Evolutionary conservation across 192 early-diverging fungal species (phyloP).

Genomic region (Entomortierella beljakovae): DNA sequence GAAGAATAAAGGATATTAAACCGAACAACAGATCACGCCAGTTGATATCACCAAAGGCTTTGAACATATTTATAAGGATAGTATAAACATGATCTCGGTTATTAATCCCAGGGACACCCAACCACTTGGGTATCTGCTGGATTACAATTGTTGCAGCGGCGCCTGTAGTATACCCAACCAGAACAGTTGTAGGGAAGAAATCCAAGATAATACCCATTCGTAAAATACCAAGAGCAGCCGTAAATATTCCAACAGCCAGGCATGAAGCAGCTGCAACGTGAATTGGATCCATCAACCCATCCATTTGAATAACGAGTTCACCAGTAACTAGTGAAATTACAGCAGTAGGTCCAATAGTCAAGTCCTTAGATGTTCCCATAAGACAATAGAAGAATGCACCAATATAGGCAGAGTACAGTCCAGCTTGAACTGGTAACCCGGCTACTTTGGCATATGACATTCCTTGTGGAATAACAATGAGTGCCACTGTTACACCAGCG

Average conservation of each 20-base stretch:
- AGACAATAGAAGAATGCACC: slow-evolving; percentile 74
- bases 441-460: slow-evolving; percentile 83
- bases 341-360: slow-evolving; percentile 79
- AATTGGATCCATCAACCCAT: slow-evolving; percentile 8
- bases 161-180: slow-evolving; percentile 92
- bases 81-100: slow-evolving; percentile 76
- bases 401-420: slow-evolving; percentile 79
- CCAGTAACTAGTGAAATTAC: slow-evolving; percentile 51
- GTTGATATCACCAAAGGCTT: slow-evolving; percentile 24
- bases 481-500: slow-evolving; percentile 80
- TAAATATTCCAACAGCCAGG: slow-evolving; percentile 79
- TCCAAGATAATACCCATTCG: slow-evolving; percentile 90
- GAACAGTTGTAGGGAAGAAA: slow-evolving; percentile 86
- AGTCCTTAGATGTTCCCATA: slow-evolving; percentile 82
- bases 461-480: slow-evolving; percentile 79
- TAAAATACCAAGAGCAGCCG: slow-evolving; percentile 81
- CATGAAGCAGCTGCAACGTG: slow-evolving; percentile 72
- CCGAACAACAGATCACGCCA: slow-evolving; percentile 52
- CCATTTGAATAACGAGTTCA: slow-evolving; percentile 33
- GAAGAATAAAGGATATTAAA: slow-evolving; percentile 28
- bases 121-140: slow-evolving; percentile 71
- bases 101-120: slow-evolving; percentile 84
- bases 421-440: slow-evolving; percentile 73
- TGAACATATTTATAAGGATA: slow-evolving; percentile 40
- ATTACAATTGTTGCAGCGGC: slow-evolving; percentile 85